These are phyloP conservation scores for Vigna trinervia DNA, from an alignment of 306 rosid genomes.

Conservation along the genomic window DNA sequence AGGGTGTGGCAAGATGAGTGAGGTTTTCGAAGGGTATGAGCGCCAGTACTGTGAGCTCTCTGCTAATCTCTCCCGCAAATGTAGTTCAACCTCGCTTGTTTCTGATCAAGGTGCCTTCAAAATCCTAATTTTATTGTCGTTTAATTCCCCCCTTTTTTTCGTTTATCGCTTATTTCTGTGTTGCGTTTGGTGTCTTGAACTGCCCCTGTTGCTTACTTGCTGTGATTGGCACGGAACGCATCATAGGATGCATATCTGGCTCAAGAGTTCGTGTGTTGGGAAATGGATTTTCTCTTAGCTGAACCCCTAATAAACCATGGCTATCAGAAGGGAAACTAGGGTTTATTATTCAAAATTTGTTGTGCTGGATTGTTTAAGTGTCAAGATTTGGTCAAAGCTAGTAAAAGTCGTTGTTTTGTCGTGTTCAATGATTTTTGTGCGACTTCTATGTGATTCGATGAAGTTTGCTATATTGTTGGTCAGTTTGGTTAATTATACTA, in stretches of 20 bases:
- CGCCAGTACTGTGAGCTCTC: slow-evolving; percentile 96
- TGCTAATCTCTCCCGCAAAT: slow-evolving; percentile 82
- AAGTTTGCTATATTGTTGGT: slow-evolving; percentile 1
- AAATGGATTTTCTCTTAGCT: neutral
- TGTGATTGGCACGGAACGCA: slow-evolving; percentile 14
- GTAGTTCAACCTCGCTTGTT: slow-evolving; percentile 63
- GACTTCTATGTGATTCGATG: slow-evolving; percentile 5
- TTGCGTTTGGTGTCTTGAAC: neutral
- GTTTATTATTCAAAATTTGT: slow-evolving; percentile 1
- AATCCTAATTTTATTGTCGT: slow-evolving; percentile 7
- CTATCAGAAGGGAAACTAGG: neutral
- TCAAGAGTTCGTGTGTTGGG: slow-evolving; percentile 1
- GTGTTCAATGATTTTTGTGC: slow-evolving; percentile 1
- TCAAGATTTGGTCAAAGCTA: neutral
- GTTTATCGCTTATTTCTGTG: slow-evolving; percentile 12
- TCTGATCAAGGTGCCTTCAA: slow-evolving; percentile 54
- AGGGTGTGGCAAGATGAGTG: slow-evolving; percentile 62
- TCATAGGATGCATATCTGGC: neutral
- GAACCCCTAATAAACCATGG: neutral
- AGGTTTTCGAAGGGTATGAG: slow-evolving; percentile 88
- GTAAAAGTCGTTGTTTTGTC: neutral
- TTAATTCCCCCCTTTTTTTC: slow-evolving; percentile 20
- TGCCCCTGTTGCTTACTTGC: neutral
- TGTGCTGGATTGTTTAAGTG: slow-evolving; percentile 16
- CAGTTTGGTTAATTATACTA: slow-evolving; percentile 17